Conservation (phyloP, 345 rosid genomes). For the Theobroma cacao region DNA sequence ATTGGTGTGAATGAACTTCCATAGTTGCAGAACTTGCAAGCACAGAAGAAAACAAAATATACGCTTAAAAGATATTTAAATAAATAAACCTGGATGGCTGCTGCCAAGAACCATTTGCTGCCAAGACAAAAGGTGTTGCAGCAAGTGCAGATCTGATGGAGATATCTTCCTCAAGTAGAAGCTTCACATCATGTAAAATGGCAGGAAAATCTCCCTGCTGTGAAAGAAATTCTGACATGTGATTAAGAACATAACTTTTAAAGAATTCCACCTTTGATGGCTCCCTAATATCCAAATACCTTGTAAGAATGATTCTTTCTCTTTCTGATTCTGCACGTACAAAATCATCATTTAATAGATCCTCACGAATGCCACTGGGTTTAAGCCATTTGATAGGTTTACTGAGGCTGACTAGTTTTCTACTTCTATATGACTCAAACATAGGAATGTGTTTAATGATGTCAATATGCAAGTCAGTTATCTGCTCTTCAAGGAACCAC, state of each 20-base stretch:
- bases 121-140: slow-evolving; percentile 68
- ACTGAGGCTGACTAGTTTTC: slow-evolving; percentile 66
- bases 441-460: slow-evolving; percentile 78
- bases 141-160: slow-evolving; percentile 61
- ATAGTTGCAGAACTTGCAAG: background rate
- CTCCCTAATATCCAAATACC: slow-evolving; percentile 65
- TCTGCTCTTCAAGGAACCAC: slow-evolving; percentile 77
- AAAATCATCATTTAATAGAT: slow-evolving; percentile 80
- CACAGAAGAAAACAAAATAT: background rate
- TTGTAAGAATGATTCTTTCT: slow-evolving; percentile 63
- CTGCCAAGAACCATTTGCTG: slow-evolving; percentile 86
- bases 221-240: slow-evolving; percentile 79
- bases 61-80: background rate
- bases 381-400: slow-evolving; percentile 78
- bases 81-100: slow-evolving; percentile 72
- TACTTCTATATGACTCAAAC: slow-evolving; percentile 74
- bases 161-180: slow-evolving; percentile 60
- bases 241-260: slow-evolving; percentile 70
- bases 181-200: slow-evolving; percentile 74
- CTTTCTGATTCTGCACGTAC: slow-evolving; percentile 84
- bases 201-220: slow-evolving; percentile 57
- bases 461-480: slow-evolving; percentile 58
- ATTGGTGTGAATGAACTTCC: background rate
- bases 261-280: slow-evolving; percentile 77
- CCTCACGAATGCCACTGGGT: slow-evolving; percentile 74